phyloP scores from a whole-genome alignment of 495 filamentous ascomycete species.

The Lepraria neglecta region DNA sequence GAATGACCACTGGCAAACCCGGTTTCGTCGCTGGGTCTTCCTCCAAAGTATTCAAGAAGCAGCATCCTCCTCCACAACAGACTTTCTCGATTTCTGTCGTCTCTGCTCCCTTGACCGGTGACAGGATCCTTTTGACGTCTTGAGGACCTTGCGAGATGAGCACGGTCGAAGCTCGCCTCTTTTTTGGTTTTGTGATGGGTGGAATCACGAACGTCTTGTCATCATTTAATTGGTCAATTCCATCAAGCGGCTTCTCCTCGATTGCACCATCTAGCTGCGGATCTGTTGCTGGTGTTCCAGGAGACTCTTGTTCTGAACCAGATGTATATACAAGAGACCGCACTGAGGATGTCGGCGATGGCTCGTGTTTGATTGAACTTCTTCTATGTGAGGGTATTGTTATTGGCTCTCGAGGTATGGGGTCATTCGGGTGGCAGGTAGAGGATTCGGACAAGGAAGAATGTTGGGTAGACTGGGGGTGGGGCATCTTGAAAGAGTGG shows the following conservation, averaged over 20 bases:
- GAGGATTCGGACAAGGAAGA: slow-evolving; percentile 39
- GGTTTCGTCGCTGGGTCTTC: slow-evolving; percentile 49
- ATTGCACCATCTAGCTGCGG: slow-evolving; percentile 37
- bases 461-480: slow-evolving; percentile 17
- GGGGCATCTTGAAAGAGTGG: slow-evolving; percentile 10
- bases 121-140: slow-evolving; percentile 62
- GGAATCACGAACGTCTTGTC: slow-evolving; percentile 30
- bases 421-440: slow-evolving; percentile 51
- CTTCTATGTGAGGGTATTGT: slow-evolving; percentile 29
- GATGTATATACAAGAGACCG: slow-evolving; percentile 35
- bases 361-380: slow-evolving; percentile 19
- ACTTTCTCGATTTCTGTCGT: slow-evolving; percentile 52
- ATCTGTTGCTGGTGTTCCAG: slow-evolving; percentile 50
- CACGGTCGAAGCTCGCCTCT: slow-evolving; percentile 70
- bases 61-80: slow-evolving; percentile 95
- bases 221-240: slow-evolving; percentile 34
- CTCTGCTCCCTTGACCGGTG: slow-evolving; percentile 37
- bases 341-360: slow-evolving; percentile 38
- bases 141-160: slow-evolving; percentile 68
- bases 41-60: slow-evolving; percentile 57
- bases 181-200: slow-evolving; percentile 32
- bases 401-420: slow-evolving; percentile 50
- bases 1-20: slow-evolving; percentile 53
- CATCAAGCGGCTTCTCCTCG: slow-evolving; percentile 25
- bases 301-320: slow-evolving; percentile 40